These are phyloP conservation scores for Dalbergia cultrata DNA, from an alignment of 306 rosid genomes.

Conservation along the genomic window DNA sequence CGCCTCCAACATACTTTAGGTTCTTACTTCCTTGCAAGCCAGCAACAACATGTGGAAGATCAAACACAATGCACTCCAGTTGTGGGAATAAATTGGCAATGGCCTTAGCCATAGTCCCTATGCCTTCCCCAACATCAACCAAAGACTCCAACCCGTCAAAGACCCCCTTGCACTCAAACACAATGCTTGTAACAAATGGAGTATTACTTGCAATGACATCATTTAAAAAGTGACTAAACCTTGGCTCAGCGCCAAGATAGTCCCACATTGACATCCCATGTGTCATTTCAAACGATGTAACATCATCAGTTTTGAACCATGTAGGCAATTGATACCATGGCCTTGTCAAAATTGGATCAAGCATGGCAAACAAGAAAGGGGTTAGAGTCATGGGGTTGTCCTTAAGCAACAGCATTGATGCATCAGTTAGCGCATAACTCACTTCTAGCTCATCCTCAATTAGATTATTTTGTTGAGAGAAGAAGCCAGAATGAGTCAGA, in stretches of 20 bases:
- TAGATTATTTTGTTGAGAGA: not conserved
- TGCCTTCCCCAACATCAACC: conserved; percentile 64
- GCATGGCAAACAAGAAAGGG: conserved; percentile 19
- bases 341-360: conserved; percentile 35
- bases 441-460: conserved; percentile 24
- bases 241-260: not conserved
- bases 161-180: conserved; percentile 40
- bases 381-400: conserved; percentile 42
- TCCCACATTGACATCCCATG: conserved; percentile 48
- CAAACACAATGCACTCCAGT: conserved; percentile 47
- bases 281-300: conserved; percentile 30
- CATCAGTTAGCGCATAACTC: conserved; percentile 45
- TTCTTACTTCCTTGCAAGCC: conserved; percentile 23
- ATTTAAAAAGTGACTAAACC: conserved; percentile 14
- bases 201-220: conserved; percentile 52
- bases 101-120: conserved; percentile 50
- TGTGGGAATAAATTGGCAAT: conserved; percentile 50
- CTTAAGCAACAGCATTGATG: conserved; percentile 48
- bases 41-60: conserved; percentile 46
- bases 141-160: conserved; percentile 52
- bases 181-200: not conserved
- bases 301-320: conserved; percentile 44
- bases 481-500: conserved; percentile 53
- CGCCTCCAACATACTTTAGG: conserved; percentile 34
- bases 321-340: conserved; percentile 40